Conservation (phyloP, 495 filamentous ascomycete genomes). For the Apiosordaria backusii region DNA sequence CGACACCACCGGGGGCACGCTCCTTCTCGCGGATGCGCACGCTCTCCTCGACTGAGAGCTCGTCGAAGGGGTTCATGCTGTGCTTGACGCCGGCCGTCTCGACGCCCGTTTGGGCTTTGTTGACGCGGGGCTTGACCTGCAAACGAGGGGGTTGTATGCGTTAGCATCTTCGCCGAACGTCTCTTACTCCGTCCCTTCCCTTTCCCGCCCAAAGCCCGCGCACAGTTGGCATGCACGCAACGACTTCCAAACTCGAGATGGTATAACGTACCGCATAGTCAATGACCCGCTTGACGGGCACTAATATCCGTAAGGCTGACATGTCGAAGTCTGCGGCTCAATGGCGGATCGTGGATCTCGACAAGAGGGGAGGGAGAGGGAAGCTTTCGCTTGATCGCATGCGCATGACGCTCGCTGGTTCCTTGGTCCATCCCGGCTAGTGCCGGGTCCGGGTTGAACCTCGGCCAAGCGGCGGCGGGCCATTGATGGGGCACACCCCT, state of each 20-base stretch:
- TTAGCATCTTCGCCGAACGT: conserved; percentile 4
- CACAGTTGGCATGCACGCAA: background rate
- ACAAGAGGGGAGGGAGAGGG: conserved; percentile 8
- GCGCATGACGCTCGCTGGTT: conserved; percentile 20
- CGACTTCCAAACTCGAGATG: background rate
- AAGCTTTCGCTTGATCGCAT: conserved; percentile 9
- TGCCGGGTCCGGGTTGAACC: conserved; percentile 34
- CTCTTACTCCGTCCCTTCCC: background rate
- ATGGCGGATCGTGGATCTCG: conserved; percentile 22
- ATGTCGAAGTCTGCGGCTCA: conserved; percentile 45
- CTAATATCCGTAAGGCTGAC: conserved; percentile 86
- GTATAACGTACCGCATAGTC: conserved; percentile 82
- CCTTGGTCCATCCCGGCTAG: conserved; percentile 29
- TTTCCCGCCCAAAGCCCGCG: background rate
- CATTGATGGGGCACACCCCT: conserved; percentile 15
- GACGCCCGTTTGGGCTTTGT: conserved; percentile 90
- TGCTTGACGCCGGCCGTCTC: conserved; percentile 92
- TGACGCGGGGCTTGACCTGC: conserved; percentile 96
- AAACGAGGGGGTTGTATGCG: background rate
- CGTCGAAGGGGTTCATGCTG: conserved; percentile 98
- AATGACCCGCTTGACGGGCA: conserved; percentile 96
- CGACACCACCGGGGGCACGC: conserved; percentile 56
- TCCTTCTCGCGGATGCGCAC: conserved; percentile 86
- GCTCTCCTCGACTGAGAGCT: conserved; percentile 94
- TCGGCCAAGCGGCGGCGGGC: conserved; percentile 28